phyloP scores from a whole-genome alignment of 1,284 basidiomycete species.

The Trametes versicolor region DNA sequence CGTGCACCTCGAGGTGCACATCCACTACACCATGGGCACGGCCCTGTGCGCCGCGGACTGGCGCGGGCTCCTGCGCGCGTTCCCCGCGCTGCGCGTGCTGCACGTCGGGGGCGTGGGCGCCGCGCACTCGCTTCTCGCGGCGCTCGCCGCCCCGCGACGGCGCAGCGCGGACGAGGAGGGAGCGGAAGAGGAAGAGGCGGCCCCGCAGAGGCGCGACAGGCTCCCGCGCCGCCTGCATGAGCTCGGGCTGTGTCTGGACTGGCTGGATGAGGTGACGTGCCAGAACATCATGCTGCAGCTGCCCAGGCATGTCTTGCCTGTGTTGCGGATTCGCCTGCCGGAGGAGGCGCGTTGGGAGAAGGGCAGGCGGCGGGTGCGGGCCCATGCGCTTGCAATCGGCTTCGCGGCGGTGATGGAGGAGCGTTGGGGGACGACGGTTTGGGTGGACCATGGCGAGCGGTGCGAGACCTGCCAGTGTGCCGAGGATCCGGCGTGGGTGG shows the following conservation, averaged over 20 bases:
- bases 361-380: not conserved
- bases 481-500: not conserved
- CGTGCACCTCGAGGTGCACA: constrained; percentile 61
- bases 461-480: not conserved
- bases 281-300: not conserved
- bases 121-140: not conserved
- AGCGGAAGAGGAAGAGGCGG: too few species aligned
- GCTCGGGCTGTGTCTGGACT: not conserved
- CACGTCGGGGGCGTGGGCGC: constrained; percentile 5
- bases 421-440: not conserved
- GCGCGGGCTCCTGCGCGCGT: not conserved
- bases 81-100: not conserved
- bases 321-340: not conserved
- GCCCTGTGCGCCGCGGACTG: constrained; percentile 60
- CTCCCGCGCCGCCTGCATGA: not conserved
- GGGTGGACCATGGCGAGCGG: not conserved
- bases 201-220: too few species aligned
- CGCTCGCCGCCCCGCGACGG: not conserved
- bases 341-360: not conserved
- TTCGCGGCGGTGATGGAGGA: not conserved
- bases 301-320: not conserved
- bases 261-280: not conserved
- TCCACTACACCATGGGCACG: constrained; percentile 54
- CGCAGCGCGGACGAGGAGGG: not conserved
- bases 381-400: not conserved